These are phyloP conservation scores for Aspergillus coremiiformis DNA, from an alignment of 495 filamentous ascomycete genomes.

Conservation along the genomic window DNA sequence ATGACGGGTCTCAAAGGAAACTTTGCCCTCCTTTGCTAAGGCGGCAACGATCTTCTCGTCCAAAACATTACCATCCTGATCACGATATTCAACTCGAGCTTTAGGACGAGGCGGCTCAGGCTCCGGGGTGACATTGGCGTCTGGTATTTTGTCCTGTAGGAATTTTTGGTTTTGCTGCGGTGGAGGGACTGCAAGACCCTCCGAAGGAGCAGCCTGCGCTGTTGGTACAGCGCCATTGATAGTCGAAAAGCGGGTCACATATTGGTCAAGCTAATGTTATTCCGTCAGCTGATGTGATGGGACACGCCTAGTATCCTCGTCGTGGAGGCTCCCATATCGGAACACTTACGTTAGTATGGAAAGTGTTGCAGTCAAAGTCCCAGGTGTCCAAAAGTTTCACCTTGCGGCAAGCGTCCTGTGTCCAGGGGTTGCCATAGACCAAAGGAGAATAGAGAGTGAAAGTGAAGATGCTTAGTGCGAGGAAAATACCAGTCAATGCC, in stretches of 20 bases:
- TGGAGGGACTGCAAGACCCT: constrained; percentile 3
- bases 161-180: constrained; percentile 12
- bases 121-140: constrained; percentile 37
- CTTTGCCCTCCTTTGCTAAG: constrained; percentile 70
- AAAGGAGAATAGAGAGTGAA: constrained; percentile 83
- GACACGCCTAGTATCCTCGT: constrained; percentile 23
- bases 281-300: constrained; percentile 23
- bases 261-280: constrained; percentile 33
- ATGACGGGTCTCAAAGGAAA: constrained; percentile 88
- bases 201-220: constrained; percentile 12
- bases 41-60: constrained; percentile 75
- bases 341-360: constrained; percentile 75
- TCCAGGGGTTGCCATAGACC: constrained; percentile 92
- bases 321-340: constrained; percentile 28
- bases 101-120: constrained; percentile 58
- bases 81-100: constrained; percentile 88
- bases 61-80: constrained; percentile 86
- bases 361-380: constrained; percentile 97
- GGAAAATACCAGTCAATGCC: constrained; percentile 57
- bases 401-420: constrained; percentile 69
- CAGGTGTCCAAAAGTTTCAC: constrained; percentile 83
- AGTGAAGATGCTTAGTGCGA: constrained; percentile 62
- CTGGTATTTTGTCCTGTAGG: constrained; percentile 18
- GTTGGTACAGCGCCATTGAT: constrained; percentile 23
- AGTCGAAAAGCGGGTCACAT: constrained; percentile 28